Evolutionary conservation across 805 yeast species (phyloP), one percentile per base, ranked within the genome.

Genomic region (Candida lessepsii): DNA sequence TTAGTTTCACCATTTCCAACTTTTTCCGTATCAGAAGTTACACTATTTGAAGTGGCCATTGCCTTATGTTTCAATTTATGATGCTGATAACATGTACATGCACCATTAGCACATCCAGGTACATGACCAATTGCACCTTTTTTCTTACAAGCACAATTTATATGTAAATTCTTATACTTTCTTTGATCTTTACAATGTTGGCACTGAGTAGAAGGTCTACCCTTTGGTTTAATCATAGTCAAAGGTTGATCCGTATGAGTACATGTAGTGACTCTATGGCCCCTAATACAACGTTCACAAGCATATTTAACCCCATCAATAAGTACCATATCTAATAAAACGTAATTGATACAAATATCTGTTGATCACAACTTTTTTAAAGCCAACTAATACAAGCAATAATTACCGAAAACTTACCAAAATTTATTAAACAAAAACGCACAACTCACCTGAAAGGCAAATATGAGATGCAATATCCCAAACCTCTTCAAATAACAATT

Each of bases 271-370:
- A 91, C 99, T 39, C 99, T 71, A 57, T 93, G 99, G 31, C 99
- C 99, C 45, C 99, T 75, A 35, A 93, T 90, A 63, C 99, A 91
- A 45, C 96, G 70, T 52, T 89, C 96, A 61, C 99, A 91, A 44
- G 99, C 98, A 62, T 89, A 91, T 58, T 93, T 91, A 49, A 86
- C 83, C 27, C 97, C 98, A 54, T 89, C 87, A 38, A 91, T 81
- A 39, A 87, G 70, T 42, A 91, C 96, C 97, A 90, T 91, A 16
- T 25, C 29, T 17, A 13, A 21, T 9, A 8, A 36, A 14, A 11
- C 20, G n/a, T n/a, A n/a, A n/a, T n/a, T n/a, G n/a, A n/a, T n/a
- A n/a, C 27, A 24, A 11, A 7, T 24, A 7, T 24, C 27, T 8
- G 10, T n/a, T 10, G 9, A 8, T 8, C 10, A 24, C 27, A 24